Evolutionary conservation across 768 basidiomycete genomes (phyloP).

Genomic region (Phlegmacium glaucopus): DNA sequence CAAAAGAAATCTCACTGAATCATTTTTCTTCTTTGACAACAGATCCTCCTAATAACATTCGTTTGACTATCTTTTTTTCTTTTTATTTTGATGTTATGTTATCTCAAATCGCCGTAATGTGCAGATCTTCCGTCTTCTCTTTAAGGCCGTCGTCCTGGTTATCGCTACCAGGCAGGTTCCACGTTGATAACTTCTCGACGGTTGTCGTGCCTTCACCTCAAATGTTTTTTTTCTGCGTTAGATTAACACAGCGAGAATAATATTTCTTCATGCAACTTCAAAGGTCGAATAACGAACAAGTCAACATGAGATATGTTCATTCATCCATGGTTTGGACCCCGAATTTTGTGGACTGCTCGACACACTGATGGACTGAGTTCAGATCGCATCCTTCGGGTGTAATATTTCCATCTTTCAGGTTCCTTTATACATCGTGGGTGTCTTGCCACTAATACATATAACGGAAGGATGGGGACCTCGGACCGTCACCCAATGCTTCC

Average conservation of each 20-base stretch:
- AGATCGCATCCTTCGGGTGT: background rate
- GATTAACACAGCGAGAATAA: constrained; percentile 30
- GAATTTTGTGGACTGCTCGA: background rate
- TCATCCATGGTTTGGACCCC: constrained; percentile 6
- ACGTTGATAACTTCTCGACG: constrained; percentile 28
- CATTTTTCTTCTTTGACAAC: constrained; percentile 20
- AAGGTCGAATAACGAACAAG: background rate
- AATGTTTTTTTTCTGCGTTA: constrained; percentile 33
- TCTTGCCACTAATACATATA: constrained; percentile 39
- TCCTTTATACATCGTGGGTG: background rate
- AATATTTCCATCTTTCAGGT: background rate
- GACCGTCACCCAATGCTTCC: constrained; percentile 39
- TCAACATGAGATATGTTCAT: background rate
- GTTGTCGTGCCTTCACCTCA: constrained; percentile 26
- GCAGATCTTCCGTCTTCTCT: constrained; percentile 18
- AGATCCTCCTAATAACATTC: constrained; percentile 23
- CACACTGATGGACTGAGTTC: constrained; percentile 12
- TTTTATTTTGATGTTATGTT: constrained; percentile 25
- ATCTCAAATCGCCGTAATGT: constrained; percentile 22
- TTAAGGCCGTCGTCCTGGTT: constrained; percentile 9
- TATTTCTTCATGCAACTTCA: constrained; percentile 18
- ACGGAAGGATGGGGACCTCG: constrained; percentile 38
- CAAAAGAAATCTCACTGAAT: constrained; percentile 27
- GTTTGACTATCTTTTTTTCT: constrained; percentile 27
- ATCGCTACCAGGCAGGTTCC: constrained; percentile 38